Conservation (phyloP, 306 rosid species). For the Aeschynomene evenia region DNA sequence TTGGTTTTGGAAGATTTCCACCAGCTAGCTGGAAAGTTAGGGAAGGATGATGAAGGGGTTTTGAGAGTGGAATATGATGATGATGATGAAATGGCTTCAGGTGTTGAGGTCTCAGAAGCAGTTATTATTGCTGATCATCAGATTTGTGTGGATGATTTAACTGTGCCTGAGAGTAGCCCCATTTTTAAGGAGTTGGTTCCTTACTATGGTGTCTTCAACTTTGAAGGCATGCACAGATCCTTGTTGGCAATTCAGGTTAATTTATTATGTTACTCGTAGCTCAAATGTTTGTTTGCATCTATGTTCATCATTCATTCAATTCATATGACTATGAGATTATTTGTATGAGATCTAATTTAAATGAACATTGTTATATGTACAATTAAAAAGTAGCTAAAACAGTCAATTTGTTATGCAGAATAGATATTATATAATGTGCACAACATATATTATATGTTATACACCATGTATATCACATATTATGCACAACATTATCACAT, state of each 20-base stretch:
- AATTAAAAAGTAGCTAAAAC: no score
- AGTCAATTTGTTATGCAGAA: no score
- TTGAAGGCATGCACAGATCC: slow-evolving; percentile 85
- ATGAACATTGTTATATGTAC: no score
- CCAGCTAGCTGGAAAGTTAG: slow-evolving; percentile 82
- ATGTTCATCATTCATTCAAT: no score
- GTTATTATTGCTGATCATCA: slow-evolving; percentile 61
- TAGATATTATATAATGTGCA: no score
- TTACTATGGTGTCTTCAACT: slow-evolving; percentile 59
- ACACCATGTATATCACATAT: no score
- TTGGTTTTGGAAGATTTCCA: slow-evolving; percentile 67
- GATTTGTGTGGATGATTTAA: slow-evolving; percentile 55
- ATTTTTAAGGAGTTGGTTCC: slow-evolving; percentile 69
- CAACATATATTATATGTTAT: no score
- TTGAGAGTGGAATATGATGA: slow-evolving; percentile 75
- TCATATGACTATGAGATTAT: no score
- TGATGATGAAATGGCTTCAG: slow-evolving; percentile 58
- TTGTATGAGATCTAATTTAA: not conserved
- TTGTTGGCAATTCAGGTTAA: slow-evolving; percentile 80
- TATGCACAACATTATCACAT: no score
- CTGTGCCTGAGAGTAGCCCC: slow-evolving; percentile 54
- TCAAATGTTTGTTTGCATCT: slow-evolving; percentile 30
- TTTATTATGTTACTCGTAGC: not conserved
- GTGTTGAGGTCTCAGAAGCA: slow-evolving; percentile 71
- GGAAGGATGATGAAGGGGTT: slow-evolving; percentile 86